phyloP scores from a whole-genome alignment of 1,284 basidiomycete genomes.

The Schizophyllum amplum region DNA sequence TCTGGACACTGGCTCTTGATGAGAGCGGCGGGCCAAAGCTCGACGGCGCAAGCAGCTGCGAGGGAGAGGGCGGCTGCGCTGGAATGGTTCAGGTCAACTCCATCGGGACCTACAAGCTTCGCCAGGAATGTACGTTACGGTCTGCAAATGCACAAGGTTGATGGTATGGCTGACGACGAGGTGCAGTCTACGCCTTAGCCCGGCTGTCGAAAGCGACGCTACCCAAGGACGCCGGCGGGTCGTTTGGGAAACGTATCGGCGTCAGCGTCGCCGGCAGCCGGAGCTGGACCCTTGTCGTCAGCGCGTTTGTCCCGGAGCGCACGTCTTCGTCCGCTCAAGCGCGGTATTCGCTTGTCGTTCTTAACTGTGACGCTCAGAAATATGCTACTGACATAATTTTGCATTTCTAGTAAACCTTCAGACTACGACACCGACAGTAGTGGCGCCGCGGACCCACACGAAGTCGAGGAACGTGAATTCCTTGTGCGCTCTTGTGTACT shows the following conservation, averaged over 20 bases:
- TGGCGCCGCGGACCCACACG: slow-evolving; percentile 57
- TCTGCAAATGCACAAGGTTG: neutral
- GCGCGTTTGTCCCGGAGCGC: slow-evolving; percentile 56
- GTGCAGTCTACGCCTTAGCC: slow-evolving; percentile 61
- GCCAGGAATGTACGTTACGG: slow-evolving; percentile 65
- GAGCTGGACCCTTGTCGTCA: slow-evolving; percentile 52
- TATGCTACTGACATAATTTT: slow-evolving; percentile 18
- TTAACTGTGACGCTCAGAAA: slow-evolving; percentile 40
- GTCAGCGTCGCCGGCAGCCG: slow-evolving; percentile 50
- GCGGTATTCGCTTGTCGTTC: slow-evolving; percentile 60
- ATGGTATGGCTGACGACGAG: neutral
- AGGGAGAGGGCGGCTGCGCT: slow-evolving; percentile 45
- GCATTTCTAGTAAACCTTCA: slow-evolving; percentile 10
- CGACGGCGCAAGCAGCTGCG: slow-evolving; percentile 55
- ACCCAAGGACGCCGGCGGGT: slow-evolving; percentile 61
- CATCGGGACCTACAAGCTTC: slow-evolving; percentile 51
- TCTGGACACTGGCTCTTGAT: slow-evolving; percentile 69
- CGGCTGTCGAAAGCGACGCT: slow-evolving; percentile 67
- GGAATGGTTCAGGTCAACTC: slow-evolving; percentile 58
- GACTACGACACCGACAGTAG: slow-evolving; percentile 37
- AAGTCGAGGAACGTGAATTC: neutral
- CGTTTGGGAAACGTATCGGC: slow-evolving; percentile 59
- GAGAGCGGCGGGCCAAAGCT: slow-evolving; percentile 49
- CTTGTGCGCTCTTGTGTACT: neutral
- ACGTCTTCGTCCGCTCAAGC: slow-evolving; percentile 46